Percentiles rank a stretch among this genome's conserved stretches.
phyloP scores from a whole-genome alignment of 2,329 filamentous ascomycete species.

The Penicillium aurantiogriseum region DNA sequence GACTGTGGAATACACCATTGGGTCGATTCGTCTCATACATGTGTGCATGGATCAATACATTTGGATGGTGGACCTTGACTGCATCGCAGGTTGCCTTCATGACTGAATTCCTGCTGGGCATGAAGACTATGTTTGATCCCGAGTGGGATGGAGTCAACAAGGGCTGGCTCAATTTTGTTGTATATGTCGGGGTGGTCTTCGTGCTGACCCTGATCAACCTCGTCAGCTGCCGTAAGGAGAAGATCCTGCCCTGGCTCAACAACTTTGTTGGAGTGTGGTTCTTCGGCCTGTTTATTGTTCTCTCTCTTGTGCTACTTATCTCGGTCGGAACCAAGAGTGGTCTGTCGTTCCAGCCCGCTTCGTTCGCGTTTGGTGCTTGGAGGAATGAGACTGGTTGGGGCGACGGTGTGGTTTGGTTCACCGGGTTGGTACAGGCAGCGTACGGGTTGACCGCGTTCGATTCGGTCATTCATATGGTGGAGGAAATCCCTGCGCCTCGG shows the following conservation, averaged over 20 bases:
- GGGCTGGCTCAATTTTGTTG: conserved; percentile 56
- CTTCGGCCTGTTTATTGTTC: conserved; percentile 52
- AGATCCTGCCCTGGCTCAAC: conserved; percentile 54
- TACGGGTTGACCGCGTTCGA: conserved; percentile 60
- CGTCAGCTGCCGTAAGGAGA: conserved; percentile 52
- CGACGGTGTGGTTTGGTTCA: conserved; percentile 58
- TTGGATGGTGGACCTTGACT: conserved; percentile 59
- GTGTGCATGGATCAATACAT: conserved; percentile 61
- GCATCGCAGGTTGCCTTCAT: conserved; percentile 59
- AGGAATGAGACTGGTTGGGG: conserved; percentile 54
- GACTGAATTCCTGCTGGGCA: conserved; percentile 57
- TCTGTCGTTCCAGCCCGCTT: conserved; percentile 49
- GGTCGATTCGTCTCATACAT: conserved; percentile 57
- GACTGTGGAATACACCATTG: conserved; percentile 38
- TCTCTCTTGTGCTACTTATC: conserved; percentile 54
- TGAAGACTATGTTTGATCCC: conserved; percentile 55
- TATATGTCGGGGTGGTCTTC: conserved; percentile 53
- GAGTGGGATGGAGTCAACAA: conserved; percentile 47
- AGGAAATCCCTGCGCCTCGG: conserved; percentile 55
- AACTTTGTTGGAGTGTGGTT: conserved; percentile 57
- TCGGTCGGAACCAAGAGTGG: conserved; percentile 49
- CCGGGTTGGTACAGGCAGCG: conserved; percentile 56
- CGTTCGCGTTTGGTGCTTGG: conserved; percentile 56
- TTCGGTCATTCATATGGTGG: conserved; percentile 59
- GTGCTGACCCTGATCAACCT: conserved; percentile 53